Evolutionary conservation across 352 stramenopile species (phyloP).

Genomic region (Aphanomyces invadans): DNA sequence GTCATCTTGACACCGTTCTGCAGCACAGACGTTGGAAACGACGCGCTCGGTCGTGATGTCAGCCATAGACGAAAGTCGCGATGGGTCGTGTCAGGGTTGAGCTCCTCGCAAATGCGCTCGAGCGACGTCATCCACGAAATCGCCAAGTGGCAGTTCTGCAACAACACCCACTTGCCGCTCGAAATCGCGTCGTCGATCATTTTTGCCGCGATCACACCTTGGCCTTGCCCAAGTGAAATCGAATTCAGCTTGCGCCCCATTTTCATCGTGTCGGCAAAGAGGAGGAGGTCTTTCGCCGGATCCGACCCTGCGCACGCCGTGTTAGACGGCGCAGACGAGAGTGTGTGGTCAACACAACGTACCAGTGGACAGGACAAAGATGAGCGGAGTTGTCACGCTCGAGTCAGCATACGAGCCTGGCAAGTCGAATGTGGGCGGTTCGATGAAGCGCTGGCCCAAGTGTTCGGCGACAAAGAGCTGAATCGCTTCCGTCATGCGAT

Average conservation of each 20-base stretch:
- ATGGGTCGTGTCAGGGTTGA: slow-evolving; percentile 72
- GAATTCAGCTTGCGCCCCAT: slow-evolving; percentile 89
- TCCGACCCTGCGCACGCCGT: slow-evolving; percentile 51
- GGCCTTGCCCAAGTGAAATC: slow-evolving; percentile 90
- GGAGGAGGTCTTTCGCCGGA: slow-evolving; percentile 88
- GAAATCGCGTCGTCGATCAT: slow-evolving; percentile 86
- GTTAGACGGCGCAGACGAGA: neutral
- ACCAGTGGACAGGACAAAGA: slow-evolving; percentile 89
- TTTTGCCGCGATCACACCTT: slow-evolving; percentile 82
- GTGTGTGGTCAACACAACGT: neutral
- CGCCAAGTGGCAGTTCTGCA: slow-evolving; percentile 93
- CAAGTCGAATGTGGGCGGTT: slow-evolving; percentile 87
- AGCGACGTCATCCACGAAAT: slow-evolving; percentile 94
- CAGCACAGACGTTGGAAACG: slow-evolving; percentile 36
- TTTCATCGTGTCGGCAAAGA: slow-evolving; percentile 77
- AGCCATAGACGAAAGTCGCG: slow-evolving; percentile 88
- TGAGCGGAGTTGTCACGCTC: slow-evolving; percentile 82
- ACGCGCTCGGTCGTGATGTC: slow-evolving; percentile 59
- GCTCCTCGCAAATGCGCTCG: slow-evolving; percentile 90
- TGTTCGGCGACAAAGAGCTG: slow-evolving; percentile 83
- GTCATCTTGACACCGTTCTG: slow-evolving; percentile 31
- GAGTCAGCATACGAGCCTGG: slow-evolving; percentile 87
- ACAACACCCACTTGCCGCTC: slow-evolving; percentile 90
- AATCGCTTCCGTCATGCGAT: slow-evolving; percentile 84
- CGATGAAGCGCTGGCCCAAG: slow-evolving; percentile 84